Base-by-base conservation (phyloP, 2,329 filamentous ascomycete genomes). In the Monilinia polystroma region DNA sequence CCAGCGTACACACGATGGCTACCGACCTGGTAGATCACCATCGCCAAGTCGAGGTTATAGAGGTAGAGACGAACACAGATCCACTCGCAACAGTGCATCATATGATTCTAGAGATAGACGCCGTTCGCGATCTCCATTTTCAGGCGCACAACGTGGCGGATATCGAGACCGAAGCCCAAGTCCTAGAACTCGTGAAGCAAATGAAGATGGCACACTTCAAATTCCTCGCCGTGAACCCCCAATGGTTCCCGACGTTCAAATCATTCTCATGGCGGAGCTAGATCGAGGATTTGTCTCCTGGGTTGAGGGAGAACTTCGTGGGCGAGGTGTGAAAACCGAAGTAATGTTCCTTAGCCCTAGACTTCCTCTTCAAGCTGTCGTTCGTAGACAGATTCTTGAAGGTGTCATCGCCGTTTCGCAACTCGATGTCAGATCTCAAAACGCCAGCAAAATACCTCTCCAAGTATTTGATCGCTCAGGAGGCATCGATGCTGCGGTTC, bases 171-270 rank as follows among this genome's bases (percentile, higher is more conserved):
- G 91, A 69, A 93, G 89, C 68, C 87, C 88, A 3, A 92, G 88
- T 68, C 91, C 91, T 43, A 78, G 83, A 60, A 78, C 84, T 29
- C 79, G 82, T 49, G 79, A 83, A 57, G 78, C 81, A 66, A 84
- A 89, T 64, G 80, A 81, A 45, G 86, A 90, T 69, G 81, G 84
- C 51, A 84, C 86, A 47, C 81, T 93, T 16, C 89, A 90, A 41
- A 85, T 96, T 10, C 91, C 92, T 54, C 85, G 88, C 66, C 84
- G 93, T 67, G 85, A 87, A 67, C 87, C 91, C 5, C 81, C 84
- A 67, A 87, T 95, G 70, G 88, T 97, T 29, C 93, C 94, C 2
- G 93, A 98, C 73, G 90, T 97, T 20, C 93, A 97, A 76, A 87
- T 98, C 41, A 85, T 97, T 38, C 85, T 96, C 6, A 82, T 94